Evolutionary conservation across 192 early-diverging fungal genomes (phyloP).

Genomic region (Backusella sp.): DNA sequence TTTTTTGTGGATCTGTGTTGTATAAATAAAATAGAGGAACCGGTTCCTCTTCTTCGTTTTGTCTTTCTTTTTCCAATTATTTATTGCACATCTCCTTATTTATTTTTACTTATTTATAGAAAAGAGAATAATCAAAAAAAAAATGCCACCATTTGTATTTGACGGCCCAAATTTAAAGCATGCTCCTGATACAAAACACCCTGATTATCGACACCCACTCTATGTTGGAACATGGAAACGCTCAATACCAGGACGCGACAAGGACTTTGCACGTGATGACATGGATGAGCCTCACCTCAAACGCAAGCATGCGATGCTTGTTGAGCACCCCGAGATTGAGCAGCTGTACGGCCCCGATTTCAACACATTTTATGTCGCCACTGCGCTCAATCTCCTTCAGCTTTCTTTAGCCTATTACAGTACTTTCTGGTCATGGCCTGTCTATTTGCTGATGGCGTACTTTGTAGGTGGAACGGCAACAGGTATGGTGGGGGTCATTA

Average conservation of each 20-base stretch:
- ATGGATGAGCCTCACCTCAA: slow-evolving; percentile 94
- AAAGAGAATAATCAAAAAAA: neutral
- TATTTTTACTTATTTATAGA: slow-evolving; percentile 3
- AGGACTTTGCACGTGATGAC: slow-evolving; percentile 78
- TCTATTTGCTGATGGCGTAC: slow-evolving; percentile 69
- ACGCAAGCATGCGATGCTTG: slow-evolving; percentile 83
- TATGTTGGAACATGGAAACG: slow-evolving; percentile 83
- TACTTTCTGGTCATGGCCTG: slow-evolving; percentile 56
- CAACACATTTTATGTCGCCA: slow-evolving; percentile 70
- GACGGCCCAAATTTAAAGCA: slow-evolving; percentile 1
- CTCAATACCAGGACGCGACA: slow-evolving; percentile 68
- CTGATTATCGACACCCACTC: slow-evolving; percentile 71
- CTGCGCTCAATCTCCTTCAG: slow-evolving; percentile 65
- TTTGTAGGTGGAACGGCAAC: slow-evolving; percentile 83
- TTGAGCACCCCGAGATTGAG: slow-evolving; percentile 83
- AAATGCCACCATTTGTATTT: slow-evolving; percentile 28
- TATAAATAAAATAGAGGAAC: neutral
- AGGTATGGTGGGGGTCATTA: slow-evolving; percentile 76
- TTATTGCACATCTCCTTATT: neutral
- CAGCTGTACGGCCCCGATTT: slow-evolving; percentile 81
- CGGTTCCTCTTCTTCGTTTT: neutral
- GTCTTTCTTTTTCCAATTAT: neutral
- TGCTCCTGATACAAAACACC: slow-evolving; percentile 11
- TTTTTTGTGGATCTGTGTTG: neutral
- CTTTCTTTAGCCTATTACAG: slow-evolving; percentile 77